These are phyloP conservation scores for Aspergillus tamarii DNA, from an alignment of 2,329 filamentous ascomycete genomes.

Conservation along the genomic window DNA sequence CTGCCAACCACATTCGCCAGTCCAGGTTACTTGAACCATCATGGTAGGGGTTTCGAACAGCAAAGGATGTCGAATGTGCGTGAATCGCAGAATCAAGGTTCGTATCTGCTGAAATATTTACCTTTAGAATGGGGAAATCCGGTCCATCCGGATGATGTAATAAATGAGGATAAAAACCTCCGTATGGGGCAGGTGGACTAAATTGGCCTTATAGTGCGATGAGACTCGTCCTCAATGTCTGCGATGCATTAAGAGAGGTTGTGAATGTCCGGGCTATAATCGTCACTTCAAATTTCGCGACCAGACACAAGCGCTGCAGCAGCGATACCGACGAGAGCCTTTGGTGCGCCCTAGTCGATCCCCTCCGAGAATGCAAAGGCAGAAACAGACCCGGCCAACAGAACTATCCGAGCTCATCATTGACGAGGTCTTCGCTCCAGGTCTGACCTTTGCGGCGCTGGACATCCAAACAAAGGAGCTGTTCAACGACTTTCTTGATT, in stretches of 20 bases:
- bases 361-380: not conserved
- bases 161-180: not conserved
- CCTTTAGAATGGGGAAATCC: not conserved
- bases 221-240: constrained; percentile 3
- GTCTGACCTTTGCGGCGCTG: constrained; percentile 9
- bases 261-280: constrained; percentile 7
- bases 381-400: not conserved
- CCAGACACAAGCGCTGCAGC: not conserved
- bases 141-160: not conserved
- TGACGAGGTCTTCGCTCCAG: constrained; percentile 13
- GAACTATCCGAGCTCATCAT: constrained; percentile 1
- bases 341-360: not conserved
- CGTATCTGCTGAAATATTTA: not conserved
- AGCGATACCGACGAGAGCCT: not conserved
- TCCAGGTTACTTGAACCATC: not conserved
- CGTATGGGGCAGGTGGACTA: not conserved
- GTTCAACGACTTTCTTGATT: constrained; percentile 12
- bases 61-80: constrained; percentile 13
- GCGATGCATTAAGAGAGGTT: not conserved
- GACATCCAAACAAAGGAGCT: constrained; percentile 13
- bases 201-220: not conserved
- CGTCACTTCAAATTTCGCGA: constrained; percentile 1
- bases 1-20: not conserved
- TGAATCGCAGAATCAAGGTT: constrained; percentile 17
- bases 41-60: constrained; percentile 17